Percentiles rank a stretch among this genome's conserved stretches.
These are phyloP conservation scores for Dendrobium huoshanense DNA, from an alignment of 106 monocot species.

Conservation along the genomic window DNA sequence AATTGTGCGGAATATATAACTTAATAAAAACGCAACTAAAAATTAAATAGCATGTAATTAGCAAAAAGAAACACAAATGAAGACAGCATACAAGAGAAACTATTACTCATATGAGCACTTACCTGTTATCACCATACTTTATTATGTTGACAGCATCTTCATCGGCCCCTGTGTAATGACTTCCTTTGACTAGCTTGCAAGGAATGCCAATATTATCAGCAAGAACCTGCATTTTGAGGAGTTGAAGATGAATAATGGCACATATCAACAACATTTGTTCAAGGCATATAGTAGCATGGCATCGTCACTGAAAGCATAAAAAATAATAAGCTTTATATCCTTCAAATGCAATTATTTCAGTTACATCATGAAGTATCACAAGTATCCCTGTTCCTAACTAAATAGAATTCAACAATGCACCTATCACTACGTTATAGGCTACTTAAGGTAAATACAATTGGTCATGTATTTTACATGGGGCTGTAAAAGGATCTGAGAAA, in stretches of 20 bases:
- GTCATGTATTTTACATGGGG: not conserved
- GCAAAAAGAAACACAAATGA: not conserved
- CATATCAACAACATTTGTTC: not conserved
- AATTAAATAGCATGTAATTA: not conserved
- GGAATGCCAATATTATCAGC: slow-evolving; percentile 89
- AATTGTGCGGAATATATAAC: not conserved
- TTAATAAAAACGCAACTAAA: not conserved
- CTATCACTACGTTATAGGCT: not conserved
- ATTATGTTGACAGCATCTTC: slow-evolving; percentile 93
- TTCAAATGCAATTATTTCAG: not conserved
- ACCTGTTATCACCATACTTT: slow-evolving; percentile 63
- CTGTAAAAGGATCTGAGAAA: not conserved
- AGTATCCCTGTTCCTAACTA: not conserved
- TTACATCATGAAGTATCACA: not conserved
- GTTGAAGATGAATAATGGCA: not conserved
- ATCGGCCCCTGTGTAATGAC: slow-evolving; percentile 90
- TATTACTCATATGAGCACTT: not conserved
- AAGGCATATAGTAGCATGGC: not conserved
- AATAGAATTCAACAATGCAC: not conserved
- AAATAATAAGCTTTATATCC: not conserved
- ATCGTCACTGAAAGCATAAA: not conserved
- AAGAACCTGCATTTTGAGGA: slow-evolving; percentile 53
- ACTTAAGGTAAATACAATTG: not conserved
- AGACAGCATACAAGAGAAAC: not conserved
- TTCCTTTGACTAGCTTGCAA: slow-evolving; percentile 93